phyloP scores from a whole-genome alignment of 306 rosid species.

The Ammopiptanthus mongolicus region DNA sequence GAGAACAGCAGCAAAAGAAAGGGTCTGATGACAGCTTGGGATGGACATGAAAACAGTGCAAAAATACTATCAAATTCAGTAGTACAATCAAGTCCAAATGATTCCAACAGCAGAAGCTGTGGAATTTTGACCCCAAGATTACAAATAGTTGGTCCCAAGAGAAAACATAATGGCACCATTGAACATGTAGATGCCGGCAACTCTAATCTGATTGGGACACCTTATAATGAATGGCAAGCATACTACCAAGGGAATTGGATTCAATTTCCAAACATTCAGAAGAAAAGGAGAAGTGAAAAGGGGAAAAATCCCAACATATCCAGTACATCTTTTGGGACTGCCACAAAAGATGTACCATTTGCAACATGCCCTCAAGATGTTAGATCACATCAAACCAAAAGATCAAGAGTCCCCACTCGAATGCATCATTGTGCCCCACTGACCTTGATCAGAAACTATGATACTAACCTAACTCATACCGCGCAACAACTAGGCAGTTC shows the following conservation, averaged over 20 bases:
- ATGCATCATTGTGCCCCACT: constrained; percentile 33
- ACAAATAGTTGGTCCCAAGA: constrained; percentile 28
- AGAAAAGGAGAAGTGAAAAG: constrained; percentile 57
- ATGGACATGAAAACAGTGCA: constrained; percentile 7
- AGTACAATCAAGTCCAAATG: constrained; percentile 18
- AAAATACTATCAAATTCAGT: background rate
- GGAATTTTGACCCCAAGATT: constrained; percentile 18
- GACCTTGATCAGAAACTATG: constrained; percentile 21
- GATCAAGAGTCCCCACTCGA: constrained; percentile 45
- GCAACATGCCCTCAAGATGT: constrained; percentile 22
- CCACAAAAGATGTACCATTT: constrained; percentile 19
- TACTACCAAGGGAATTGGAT: constrained; percentile 20
- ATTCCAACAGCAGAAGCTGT: constrained; percentile 23
- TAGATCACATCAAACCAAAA: constrained; percentile 35
- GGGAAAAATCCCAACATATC: constrained; percentile 26
- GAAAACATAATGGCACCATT: constrained; percentile 27
- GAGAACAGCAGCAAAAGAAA: constrained; percentile 10
- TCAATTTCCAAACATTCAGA: constrained; percentile 52
- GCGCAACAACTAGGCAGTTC: constrained; percentile 16
- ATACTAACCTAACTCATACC: constrained; percentile 19
- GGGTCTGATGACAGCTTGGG: background rate
- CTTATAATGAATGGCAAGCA: constrained; percentile 31
- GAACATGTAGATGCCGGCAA: constrained; percentile 25
- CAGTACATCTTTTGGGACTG: constrained; percentile 17
- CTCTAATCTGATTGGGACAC: constrained; percentile 36